A percentile compares a stretch with the other conserved stretches of the same genome.
phyloP scores from a whole-genome alignment of 2,329 filamentous ascomycete genomes.

The Helicocarpus griseus region DNA sequence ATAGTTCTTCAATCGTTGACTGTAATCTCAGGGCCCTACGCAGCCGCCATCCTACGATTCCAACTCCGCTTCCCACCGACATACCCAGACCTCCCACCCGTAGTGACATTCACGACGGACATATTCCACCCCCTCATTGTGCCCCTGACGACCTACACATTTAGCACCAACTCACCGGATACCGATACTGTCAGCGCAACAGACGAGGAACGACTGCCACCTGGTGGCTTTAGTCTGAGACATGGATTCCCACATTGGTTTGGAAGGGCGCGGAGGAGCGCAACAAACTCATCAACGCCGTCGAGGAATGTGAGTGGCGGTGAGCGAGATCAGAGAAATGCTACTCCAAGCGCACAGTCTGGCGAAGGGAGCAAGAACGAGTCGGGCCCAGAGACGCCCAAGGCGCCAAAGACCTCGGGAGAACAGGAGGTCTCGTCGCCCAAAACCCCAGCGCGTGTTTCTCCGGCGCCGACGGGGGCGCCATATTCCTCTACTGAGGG shows the following conservation, averaged over 20 bases:
- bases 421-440: background rate
- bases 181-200: conserved; percentile 71
- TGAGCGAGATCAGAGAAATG: conserved; percentile 14
- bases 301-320: conserved; percentile 38
- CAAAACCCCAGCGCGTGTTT: conserved; percentile 3
- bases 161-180: conserved; percentile 67
- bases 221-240: conserved; percentile 79
- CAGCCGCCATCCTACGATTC: conserved; percentile 78
- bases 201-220: conserved; percentile 72
- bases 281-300: conserved; percentile 23
- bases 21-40: conserved; percentile 64
- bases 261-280: conserved; percentile 44
- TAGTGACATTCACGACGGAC: conserved; percentile 82
- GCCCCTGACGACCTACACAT: conserved; percentile 88
- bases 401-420: background rate
- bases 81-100: conserved; percentile 70
- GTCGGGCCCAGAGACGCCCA: conserved; percentile 6
- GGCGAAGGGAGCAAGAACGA: conserved; percentile 2
- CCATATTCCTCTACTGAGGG: conserved; percentile 5
- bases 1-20: background rate
- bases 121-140: conserved; percentile 92
- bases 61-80: conserved; percentile 75
- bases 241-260: conserved; percentile 93
- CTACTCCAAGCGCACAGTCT: background rate
- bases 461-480: conserved; percentile 10